A percentile compares a stretch with the other conserved stretches of the same genome.
phyloP scores from a whole-genome alignment of 805 yeast species.

The Wickerhamiella occidentalis region DNA sequence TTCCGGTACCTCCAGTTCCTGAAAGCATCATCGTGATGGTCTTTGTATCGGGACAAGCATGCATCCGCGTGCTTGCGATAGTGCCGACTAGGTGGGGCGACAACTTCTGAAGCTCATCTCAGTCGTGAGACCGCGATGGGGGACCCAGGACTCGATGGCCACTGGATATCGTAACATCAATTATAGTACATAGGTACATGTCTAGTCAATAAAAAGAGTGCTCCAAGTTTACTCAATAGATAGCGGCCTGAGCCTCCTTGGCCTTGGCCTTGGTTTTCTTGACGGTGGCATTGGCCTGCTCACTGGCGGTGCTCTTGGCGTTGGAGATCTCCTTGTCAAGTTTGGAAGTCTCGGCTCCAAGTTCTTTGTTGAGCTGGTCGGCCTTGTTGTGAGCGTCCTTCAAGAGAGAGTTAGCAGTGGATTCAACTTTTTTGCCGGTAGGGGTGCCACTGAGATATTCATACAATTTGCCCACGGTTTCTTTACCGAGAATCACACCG shows the following conservation, averaged over 20 bases:
- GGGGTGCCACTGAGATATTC: not conserved
- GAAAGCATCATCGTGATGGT: too few relatives aligned
- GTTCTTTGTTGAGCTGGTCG: not conserved
- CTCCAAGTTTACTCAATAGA: not conserved
- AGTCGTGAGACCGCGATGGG: too few relatives aligned
- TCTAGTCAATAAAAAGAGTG: not conserved
- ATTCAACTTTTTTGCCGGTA: not conserved
- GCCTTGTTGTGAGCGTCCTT: not conserved
- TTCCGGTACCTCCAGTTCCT: too few relatives aligned
- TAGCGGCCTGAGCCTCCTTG: constrained; percentile 6
- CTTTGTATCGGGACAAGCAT: too few relatives aligned
- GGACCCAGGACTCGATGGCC: too few relatives aligned
- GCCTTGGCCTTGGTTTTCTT: constrained; percentile 8
- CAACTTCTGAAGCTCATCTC: too few relatives aligned
- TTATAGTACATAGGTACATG: not conserved
- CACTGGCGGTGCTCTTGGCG: not conserved
- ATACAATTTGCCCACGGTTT: constrained; percentile 2
- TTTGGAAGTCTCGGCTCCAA: not conserved
- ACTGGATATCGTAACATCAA: not conserved
- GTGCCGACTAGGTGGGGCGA: too few relatives aligned
- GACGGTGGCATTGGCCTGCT: not conserved
- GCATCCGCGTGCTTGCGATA: too few relatives aligned
- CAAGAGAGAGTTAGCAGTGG: not conserved
- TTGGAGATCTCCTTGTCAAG: not conserved
- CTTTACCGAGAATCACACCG: constrained; percentile 8